Evolutionary conservation across 257 asterid species (phyloP), one percentile per base, ranked within the genome.

Genomic region (Eustoma russellianum): DNA sequence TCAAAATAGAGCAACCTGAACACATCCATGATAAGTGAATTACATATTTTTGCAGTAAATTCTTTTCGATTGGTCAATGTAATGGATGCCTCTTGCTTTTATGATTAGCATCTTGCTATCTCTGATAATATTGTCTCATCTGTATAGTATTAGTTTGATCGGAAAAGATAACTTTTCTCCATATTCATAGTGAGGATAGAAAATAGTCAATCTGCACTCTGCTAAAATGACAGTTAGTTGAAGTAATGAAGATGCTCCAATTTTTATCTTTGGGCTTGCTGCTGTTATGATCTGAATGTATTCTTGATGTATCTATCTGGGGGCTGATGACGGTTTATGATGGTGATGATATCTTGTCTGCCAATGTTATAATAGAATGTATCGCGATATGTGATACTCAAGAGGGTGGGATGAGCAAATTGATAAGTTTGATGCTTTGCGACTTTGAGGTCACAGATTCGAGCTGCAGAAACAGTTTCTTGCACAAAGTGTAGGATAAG

Each of bases 1-100:
- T 83, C 58, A 73, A 76, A 79, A 82, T 92, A 11, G 95, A 85
- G 59, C 16, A 73, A 30, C 55, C 74, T 48, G 74, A 77, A 74
- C 90, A 74, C 55, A 52, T 53, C 54, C 86, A 83, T 7, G 85
- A 79, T 60, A 63, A 70, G 52, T 85, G 81, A 74, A 56, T 35
- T 66, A 63, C 16, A 51, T 47, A 38, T 38, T 38, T 33, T 48
- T 13, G 46, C 48, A 82, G 89, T 83, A 77, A 70, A 81, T 78
- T 78, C 81, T 70, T 52, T 15, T 72, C 34, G 51, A 9, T 15
- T 41, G 64, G 24, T 58, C 53, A 54, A 34, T 51, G 51, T 51
- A 41, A 24, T 51, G 55, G 15, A 6, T 57, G 43, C 55, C 46
- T 61, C 30, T 52, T 51, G 50, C 59, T 2, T 52, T 50, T 61